Conservation (phyloP, 1,139 yeast species). For the Pichia sp. region DNA sequence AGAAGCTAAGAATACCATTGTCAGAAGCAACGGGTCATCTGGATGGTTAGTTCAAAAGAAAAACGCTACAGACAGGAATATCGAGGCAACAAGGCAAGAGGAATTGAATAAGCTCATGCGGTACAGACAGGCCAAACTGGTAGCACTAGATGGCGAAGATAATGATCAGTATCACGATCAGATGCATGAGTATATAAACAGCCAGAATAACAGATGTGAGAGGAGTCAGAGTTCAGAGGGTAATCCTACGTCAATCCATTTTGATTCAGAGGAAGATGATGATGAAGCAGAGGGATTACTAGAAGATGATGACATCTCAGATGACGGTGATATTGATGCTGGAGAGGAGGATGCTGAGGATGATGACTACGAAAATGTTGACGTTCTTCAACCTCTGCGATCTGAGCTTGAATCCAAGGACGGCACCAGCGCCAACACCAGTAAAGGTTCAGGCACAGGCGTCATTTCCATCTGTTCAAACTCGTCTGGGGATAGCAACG, state of each 20-base stretch:
- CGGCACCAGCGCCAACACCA: background rate
- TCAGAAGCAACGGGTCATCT: conserved; percentile 12
- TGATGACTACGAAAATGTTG: conserved; percentile 22
- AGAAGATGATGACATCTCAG: conserved; percentile 15
- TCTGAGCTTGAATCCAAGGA: conserved; percentile 4
- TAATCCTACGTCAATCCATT: too few species aligned
- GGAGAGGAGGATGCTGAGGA: conserved; percentile 19
- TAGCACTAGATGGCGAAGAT: background rate
- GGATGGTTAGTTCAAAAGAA: conserved; percentile 12
- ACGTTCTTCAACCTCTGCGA: conserved; percentile 15
- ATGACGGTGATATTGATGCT: background rate
- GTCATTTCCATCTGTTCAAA: too few species aligned
- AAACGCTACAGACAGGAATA: conserved; percentile 6
- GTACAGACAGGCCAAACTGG: conserved; percentile 9
- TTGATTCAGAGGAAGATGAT: conserved; percentile 18
- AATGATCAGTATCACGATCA: too few species aligned
- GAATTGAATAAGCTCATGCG: conserved; percentile 13
- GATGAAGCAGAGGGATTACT: conserved; percentile 11
- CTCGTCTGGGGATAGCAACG: too few species aligned
- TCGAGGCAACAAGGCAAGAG: conserved; percentile 12
- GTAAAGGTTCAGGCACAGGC: conserved; percentile 30
- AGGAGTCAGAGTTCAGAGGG: too few species aligned
- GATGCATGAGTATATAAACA: too few species aligned
- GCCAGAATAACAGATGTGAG: too few species aligned
- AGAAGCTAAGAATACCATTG: conserved; percentile 36